These are phyloP conservation scores for Starmera caribaea DNA, from an alignment of 805 yeast genomes.

Conservation along the genomic window DNA sequence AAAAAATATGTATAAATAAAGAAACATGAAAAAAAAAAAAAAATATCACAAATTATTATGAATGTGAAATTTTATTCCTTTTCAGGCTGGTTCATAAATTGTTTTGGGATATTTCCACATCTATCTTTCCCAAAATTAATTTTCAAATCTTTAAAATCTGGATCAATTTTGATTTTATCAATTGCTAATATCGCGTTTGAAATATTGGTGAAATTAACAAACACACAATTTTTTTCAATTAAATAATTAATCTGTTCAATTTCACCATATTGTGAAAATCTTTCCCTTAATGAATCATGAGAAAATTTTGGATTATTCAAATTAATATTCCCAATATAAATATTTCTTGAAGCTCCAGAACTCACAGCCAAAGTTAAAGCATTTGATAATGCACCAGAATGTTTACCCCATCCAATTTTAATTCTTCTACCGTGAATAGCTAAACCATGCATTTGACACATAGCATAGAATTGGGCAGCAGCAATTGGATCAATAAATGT, in stretches of 20 bases:
- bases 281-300: constrained; percentile 53
- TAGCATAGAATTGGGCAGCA: constrained; percentile 94
- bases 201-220: constrained; percentile 85
- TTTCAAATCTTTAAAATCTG: constrained; percentile 59
- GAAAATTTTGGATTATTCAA: constrained; percentile 28
- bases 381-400: constrained; percentile 83
- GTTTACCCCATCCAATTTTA: constrained; percentile 97
- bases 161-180: constrained; percentile 76
- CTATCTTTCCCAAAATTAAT: constrained; percentile 91
- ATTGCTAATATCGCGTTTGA: constrained; percentile 88
- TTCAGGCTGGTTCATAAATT: constrained; percentile 25
- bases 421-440: constrained; percentile 79
- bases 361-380: constrained; percentile 84
- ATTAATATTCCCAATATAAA: constrained; percentile 72
- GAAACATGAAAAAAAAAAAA: not conserved
- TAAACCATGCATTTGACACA: constrained; percentile 84
- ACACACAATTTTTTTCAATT: constrained; percentile 79
- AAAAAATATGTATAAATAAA: not conserved
- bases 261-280: constrained; percentile 80
- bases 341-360: constrained; percentile 89
- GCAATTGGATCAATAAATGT: constrained; percentile 96
- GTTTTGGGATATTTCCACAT: constrained; percentile 90
- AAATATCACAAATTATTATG: constrained; percentile 8
- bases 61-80: not conserved
- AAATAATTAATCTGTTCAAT: constrained; percentile 90